Conservation (phyloP, 768 basidiomycete species). For the Hemileccinum rubropunctum region DNA sequence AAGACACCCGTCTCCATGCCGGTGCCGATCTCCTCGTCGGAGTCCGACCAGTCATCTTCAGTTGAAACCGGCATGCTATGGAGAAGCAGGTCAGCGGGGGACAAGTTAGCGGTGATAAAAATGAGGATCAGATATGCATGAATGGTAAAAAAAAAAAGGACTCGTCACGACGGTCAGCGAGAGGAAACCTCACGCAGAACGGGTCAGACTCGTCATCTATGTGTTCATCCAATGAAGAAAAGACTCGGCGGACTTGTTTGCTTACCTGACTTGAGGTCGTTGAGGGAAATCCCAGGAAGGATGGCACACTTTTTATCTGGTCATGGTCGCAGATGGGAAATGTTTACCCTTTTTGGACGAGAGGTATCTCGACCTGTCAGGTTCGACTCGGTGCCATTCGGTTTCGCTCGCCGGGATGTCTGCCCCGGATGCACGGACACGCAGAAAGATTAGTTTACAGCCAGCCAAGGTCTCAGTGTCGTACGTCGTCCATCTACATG, state of each 20-base stretch:
- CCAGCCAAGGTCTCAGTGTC: constrained; percentile 54
- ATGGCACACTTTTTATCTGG: constrained; percentile 14
- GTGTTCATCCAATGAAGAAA: constrained; percentile 40
- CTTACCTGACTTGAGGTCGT: constrained; percentile 19
- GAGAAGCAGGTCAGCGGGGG: constrained; percentile 7
- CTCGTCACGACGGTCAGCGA: constrained; percentile 58
- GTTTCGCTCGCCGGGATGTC: constrained; percentile 41
- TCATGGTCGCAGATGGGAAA: constrained; percentile 14
- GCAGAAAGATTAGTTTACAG: constrained; percentile 61
- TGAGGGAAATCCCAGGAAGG: constrained; percentile 10
- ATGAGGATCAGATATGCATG: constrained; percentile 80
- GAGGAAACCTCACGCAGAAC: constrained; percentile 58
- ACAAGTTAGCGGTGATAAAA: not conserved
- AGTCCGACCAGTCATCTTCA: constrained; percentile 78
- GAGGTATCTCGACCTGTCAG: not conserved
- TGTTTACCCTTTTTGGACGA: constrained; percentile 15
- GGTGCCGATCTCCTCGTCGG: constrained; percentile 58
- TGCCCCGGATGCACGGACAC: constrained; percentile 64
- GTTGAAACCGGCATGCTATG: constrained; percentile 39
- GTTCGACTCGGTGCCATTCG: not conserved
- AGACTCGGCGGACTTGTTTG: not conserved
- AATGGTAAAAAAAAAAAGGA: constrained; percentile 70
- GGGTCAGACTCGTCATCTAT: constrained; percentile 85
- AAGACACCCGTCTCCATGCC: constrained; percentile 71
- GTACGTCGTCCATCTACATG: constrained; percentile 35